phyloP scores from a whole-genome alignment of 768 basidiomycete genomes.

The Holtermanniella nyarrowii region DNA sequence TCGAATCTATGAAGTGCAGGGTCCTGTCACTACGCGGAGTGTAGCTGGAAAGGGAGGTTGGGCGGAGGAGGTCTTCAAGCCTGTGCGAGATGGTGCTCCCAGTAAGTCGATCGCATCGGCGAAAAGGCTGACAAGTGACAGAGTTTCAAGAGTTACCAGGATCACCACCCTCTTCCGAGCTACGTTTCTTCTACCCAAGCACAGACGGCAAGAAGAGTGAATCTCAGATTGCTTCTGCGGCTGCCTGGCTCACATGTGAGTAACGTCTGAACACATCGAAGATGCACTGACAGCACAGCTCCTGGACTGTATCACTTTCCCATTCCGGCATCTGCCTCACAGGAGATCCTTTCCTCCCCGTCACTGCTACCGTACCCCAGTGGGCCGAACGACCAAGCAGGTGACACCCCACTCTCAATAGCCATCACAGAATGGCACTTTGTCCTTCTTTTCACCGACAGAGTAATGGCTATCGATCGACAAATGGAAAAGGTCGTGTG shows the following conservation, averaged over 20 bases:
- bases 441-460: conserved; percentile 68
- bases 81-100: conserved; percentile 65
- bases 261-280: not conserved
- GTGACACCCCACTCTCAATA: conserved; percentile 60
- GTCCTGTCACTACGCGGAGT: conserved; percentile 36
- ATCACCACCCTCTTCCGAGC: conserved; percentile 59
- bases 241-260: conserved; percentile 90
- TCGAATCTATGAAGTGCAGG: conserved; percentile 74
- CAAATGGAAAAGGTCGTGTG: conserved; percentile 72
- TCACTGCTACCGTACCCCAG: conserved; percentile 35
- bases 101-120: conserved; percentile 49
- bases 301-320: conserved; percentile 75
- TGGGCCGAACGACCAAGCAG: conserved; percentile 23
- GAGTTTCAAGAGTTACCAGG: conserved; percentile 89
- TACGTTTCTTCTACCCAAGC: conserved; percentile 64
- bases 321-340: conserved; percentile 70
- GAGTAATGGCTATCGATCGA: conserved; percentile 64
- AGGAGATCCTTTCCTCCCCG: conserved; percentile 43
- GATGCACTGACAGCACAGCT: conserved; percentile 43
- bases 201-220: conserved; percentile 50
- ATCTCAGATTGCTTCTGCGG: conserved; percentile 47
- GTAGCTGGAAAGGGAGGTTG: conserved; percentile 68
- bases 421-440: conserved; percentile 87
- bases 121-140: conserved; percentile 33
- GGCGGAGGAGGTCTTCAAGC: conserved; percentile 62